Base-by-base conservation (phyloP, 2,329 filamentous ascomycete genomes). In the Diaporthe citrichinensis region DNA sequence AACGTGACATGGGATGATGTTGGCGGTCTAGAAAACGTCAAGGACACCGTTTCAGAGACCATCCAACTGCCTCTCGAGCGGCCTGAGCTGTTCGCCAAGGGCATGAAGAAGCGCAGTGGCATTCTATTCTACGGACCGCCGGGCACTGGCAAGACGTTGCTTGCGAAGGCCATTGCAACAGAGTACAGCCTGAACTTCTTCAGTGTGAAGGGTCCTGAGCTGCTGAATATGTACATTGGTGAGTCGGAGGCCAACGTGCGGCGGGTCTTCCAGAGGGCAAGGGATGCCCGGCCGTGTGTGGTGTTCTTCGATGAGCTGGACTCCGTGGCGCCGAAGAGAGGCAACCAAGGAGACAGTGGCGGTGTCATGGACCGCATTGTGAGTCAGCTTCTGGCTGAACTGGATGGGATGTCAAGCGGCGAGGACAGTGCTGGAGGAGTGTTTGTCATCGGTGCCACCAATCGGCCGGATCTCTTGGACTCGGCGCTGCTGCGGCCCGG, bases 311-410 rank as follows among this genome's bases (percentile, higher is more conserved):
- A 98, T 81, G 95, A 98, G 83, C 84, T 98, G 79, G 95, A 98
- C 84, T 97, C 94, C 0, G 96, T 98, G 2, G 96, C 97, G 6
- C 97, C 97, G 0, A 98, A 98, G 87, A 91, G 97, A 84, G 97
- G 97, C 51, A 98, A 98, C 81, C 96, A 98, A 84, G 97, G 97
- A 67, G 97, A 98, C 81, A 98, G 95, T 78, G 96, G 97, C 74
- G 97, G 97, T 81, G 97, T 98, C 74, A 98, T 98, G 96, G 97
- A 98, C 83, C 92, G 97, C 73, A 98, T 98, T 78, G 96, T 99
- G 71, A 97, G 94, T 76, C 97, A 98, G 86, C 87, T 99, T 59
- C 90, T 99, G 15, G 97, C 97, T 0, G 97, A 99, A 85, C 88
- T 99, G 31, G 97, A 99, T 82, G 97, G 97, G 71, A 99, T 99